Evolutionary conservation across 768 basidiomycete species (phyloP), one percentile per base, ranked within the genome.

Genomic region (Ramaria sp.): DNA sequence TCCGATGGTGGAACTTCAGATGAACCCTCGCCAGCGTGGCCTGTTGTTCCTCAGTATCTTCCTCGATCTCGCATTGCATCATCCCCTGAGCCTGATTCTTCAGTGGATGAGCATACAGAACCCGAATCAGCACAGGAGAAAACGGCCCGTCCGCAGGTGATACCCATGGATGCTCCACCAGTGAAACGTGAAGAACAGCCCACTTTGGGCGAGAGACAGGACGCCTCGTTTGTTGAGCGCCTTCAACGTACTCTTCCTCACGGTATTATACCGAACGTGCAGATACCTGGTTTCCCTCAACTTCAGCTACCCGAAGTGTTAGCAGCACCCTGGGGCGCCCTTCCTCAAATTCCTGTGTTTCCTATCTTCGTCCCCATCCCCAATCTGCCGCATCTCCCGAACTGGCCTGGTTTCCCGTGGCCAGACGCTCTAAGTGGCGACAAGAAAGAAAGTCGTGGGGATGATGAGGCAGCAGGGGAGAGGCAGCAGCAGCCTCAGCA

Each of bases 271-370:
- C 66, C 85, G 64, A 69, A 77, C 47, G 78, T 82, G 64, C 65
- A 83, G 75, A 67, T 86, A 75, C 63, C 78, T 70, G 64, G 75
- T 69, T 64, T 82, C 71, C 67, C 71, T 67, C 71, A 76, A 56
- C 62, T 78, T 34, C 68, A 73, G 41, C 65, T 75, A n/a, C 81
- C 79, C 9, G 75, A 77, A 34, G 75, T 84, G 39, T 81, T 82
- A 22, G 69, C 51, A 15, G 62, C 67, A 19, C 66, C 67, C 17
- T 73, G 73, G 72, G 53, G 41, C 6, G 76, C 77, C 27, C 65
- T 86, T 15, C 82, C 83, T 4, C 84, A 85, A 59, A 75, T 86
- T 57, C 84, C 84, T 1, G 85, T 87, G 12, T 90, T 91, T 77
- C 88, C 89, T 17, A 78, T 90, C 22, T 78, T 83, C 59, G 81